Base-by-base conservation (phyloP, 805 yeast genomes). In the Barnettozyma botsteinii region DNA sequence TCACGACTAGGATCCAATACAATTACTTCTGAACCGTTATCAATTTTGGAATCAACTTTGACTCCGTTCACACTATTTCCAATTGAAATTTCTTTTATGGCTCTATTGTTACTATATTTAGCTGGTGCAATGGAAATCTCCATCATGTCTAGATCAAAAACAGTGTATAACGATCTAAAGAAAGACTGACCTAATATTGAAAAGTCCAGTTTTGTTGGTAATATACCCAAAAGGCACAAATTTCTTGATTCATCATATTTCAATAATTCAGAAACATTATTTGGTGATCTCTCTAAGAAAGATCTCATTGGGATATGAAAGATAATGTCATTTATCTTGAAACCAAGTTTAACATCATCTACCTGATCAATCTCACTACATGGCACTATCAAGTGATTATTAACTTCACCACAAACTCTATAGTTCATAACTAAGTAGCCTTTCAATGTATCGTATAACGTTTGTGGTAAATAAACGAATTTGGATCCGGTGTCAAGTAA, bases 51-150 rank as follows among this genome's bases (percentile, higher is more conserved):
- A 1, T 36, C 45, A 20, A 49, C 52, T 5, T 18, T 32, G 2
- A 42, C 31, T 0, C 49, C 45, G 5, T 26, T 22, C 2, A 47
- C 25, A 10, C 36, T 34, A 7, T 36, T 25, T 4, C 10, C 32
- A 9, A 39, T 11, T 7, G 47, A 36, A 10, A 41, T 38, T 24
- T 35, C 33, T 27, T 38, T 41, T 11, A 52, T 23, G 1, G 39
- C 23, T 29, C 39, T 35, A 21, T 35, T 35, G 4, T 15, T 15
- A 4, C 50, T 46, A 28, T 42, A 44, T 4, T 42, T 31, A 4
- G 52, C 46, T 4, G 56, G 54, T 7, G 59, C 59, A 19, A 55
- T 24, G 3, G 51, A 46, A 5, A 55, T 32, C 21, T 51, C 51
- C 50, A 49, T 44, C 13, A 32, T 30, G 35, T 52, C 58, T 8